Conservation (phyloP, 2,329 filamentous ascomycete species). For the Elsinoe australis region DNA sequence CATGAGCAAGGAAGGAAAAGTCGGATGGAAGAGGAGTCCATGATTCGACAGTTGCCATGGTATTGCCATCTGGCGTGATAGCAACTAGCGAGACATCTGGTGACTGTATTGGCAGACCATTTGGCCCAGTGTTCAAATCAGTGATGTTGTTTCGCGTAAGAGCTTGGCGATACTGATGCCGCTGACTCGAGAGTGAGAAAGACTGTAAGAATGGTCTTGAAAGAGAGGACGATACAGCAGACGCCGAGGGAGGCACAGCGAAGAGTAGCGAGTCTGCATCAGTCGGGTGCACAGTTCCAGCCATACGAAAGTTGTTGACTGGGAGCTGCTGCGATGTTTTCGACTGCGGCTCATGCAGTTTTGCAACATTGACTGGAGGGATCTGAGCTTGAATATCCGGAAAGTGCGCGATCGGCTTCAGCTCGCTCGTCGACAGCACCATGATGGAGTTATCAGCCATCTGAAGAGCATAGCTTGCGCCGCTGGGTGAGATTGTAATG, state of each 20-base stretch:
- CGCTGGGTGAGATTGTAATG: conserved; percentile 69
- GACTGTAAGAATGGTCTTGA: conserved; percentile 64
- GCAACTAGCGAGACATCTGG: conserved; percentile 69
- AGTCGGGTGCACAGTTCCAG: conserved; percentile 33
- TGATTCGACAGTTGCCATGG: conserved; percentile 86
- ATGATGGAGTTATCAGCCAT: conserved; percentile 89
- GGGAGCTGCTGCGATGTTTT: conserved; percentile 62
- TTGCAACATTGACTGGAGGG: conserved; percentile 80
- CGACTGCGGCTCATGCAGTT: conserved; percentile 76
- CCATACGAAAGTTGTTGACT: conserved; percentile 23
- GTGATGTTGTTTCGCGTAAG: conserved; percentile 82
- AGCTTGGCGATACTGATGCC: conserved; percentile 77
- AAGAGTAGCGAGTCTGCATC: conserved; percentile 38
- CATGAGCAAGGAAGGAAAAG: conserved; percentile 48
- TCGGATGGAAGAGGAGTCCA: conserved; percentile 73
- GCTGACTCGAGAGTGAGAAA: conserved; percentile 72
- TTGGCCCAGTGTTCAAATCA: conserved; percentile 65
- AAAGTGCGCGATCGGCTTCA: conserved; percentile 76
- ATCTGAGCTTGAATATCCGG: conserved; percentile 67
- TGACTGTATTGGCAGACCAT: conserved; percentile 63
- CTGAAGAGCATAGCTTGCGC: conserved; percentile 74
- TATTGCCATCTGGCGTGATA: conserved; percentile 72
- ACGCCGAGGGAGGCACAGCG: conserved; percentile 37
- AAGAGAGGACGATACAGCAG: conserved; percentile 28
- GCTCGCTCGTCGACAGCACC: conserved; percentile 80